Evolutionary conservation across 495 filamentous ascomycete species (phyloP).

Genomic region (Xylaria acuta): DNA sequence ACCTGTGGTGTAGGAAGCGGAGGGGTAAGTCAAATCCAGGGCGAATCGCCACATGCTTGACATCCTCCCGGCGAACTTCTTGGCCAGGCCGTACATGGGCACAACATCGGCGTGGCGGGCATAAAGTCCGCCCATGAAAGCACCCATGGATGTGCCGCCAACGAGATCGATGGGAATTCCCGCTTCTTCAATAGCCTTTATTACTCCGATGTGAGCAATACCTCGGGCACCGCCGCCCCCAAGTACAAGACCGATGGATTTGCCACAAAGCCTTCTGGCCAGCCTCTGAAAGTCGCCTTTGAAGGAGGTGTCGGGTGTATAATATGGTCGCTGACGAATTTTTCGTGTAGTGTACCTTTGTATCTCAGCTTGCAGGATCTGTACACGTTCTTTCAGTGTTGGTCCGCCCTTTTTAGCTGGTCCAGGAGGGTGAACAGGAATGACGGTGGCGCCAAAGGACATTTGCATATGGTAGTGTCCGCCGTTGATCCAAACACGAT

Average conservation of each 20-base stretch:
- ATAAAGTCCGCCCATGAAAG: conserved; percentile 95
- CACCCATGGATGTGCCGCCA: conserved; percentile 96
- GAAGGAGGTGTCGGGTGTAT: conserved; percentile 88
- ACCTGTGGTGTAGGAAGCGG: conserved; percentile 92
- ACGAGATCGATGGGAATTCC: conserved; percentile 96
- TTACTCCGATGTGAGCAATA: conserved; percentile 89
- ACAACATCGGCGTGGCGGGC: conserved; percentile 96
- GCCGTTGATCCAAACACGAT: conserved; percentile 97
- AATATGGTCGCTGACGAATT: conserved; percentile 84
- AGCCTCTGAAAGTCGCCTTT: conserved; percentile 97
- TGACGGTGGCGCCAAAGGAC: conserved; percentile 79
- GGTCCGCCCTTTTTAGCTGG: conserved; percentile 74
- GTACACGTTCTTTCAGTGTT: conserved; percentile 90
- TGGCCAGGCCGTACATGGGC: conserved; percentile 93
- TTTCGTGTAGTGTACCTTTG: conserved; percentile 94
- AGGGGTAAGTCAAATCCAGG: conserved; percentile 93
- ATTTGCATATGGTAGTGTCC: conserved; percentile 98
- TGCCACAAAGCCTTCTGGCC: conserved; percentile 88
- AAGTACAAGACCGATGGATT: conserved; percentile 91
- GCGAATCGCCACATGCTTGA: conserved; percentile 97
- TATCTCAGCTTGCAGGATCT: conserved; percentile 94
- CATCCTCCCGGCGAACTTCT: conserved; percentile 97
- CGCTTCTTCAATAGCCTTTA: conserved; percentile 93
- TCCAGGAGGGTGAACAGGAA: conserved; percentile 74
- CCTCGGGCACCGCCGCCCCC: conserved; percentile 93